These are phyloP conservation scores for Linum trigynum DNA, from an alignment of 345 rosid species.

Conservation along the genomic window DNA sequence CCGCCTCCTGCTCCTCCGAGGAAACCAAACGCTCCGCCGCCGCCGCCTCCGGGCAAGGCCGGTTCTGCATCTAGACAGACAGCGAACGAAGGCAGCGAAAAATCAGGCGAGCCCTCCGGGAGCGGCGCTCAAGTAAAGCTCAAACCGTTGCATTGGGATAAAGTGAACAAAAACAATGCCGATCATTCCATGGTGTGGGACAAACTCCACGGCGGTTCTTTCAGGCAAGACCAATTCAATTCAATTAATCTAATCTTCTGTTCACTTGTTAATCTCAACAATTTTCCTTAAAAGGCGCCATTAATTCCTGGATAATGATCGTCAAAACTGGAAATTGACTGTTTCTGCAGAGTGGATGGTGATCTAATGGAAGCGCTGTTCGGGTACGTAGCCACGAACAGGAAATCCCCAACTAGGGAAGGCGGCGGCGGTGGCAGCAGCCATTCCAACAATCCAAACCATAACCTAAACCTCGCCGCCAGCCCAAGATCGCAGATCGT, in stretches of 20 bases:
- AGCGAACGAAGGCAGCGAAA: conserved; percentile 7
- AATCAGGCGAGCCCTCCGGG: conserved; percentile 24
- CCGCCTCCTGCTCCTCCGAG: conserved; percentile 39
- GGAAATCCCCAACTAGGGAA: conserved; percentile 27
- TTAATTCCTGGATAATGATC: too few relatives aligned
- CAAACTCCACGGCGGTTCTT: conserved; percentile 68
- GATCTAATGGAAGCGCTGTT: conserved; percentile 92
- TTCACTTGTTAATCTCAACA: not conserved
- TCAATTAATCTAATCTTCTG: not conserved
- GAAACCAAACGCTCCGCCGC: conserved; percentile 30
- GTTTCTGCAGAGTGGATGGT: conserved; percentile 51
- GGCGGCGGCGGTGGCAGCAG: not conserved
- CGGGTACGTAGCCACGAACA: conserved; percentile 53
- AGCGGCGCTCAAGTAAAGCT: conserved; percentile 45
- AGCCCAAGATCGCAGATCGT: conserved; percentile 31
- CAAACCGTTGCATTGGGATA: conserved; percentile 92
- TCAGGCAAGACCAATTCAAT: conserved; percentile 37
- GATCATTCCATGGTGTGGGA: conserved; percentile 95
- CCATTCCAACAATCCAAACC: conserved; percentile 15
- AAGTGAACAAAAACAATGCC: conserved; percentile 38
- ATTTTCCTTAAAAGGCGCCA: not conserved
- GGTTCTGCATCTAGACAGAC: not conserved
- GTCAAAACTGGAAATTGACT: too few relatives aligned
- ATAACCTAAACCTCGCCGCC: conserved; percentile 5
- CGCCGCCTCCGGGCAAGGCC: conserved; percentile 19